Evolutionary conservation across 2,329 filamentous ascomycete genomes (phyloP), one percentile per base, ranked within the genome.

Genomic region (Coniochaeta hoffmannii): DNA sequence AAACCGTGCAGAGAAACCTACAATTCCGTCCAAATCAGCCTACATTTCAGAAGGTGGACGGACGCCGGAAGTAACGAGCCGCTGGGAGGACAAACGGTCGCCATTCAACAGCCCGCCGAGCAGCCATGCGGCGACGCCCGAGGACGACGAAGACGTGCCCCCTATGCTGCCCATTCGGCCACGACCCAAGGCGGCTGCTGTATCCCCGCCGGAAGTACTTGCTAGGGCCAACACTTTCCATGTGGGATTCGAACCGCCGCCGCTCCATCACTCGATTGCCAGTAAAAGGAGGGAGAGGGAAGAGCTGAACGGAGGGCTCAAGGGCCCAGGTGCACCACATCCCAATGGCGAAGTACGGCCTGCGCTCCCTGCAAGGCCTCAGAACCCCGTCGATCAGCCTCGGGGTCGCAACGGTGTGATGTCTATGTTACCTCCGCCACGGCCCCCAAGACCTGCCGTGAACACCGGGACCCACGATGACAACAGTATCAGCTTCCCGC

Each of bases 101-200:
- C 92, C 93, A 0, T 96, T 97, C 66, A 91, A 79, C 64, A 96
- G 90, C 34, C 91, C 91, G 17, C 90, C 92, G 0, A 86, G 84
- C 62, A 93, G 87, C 65, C 58, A 58, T 34, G 62, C 22, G 32
- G 17, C 62, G 24, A 62, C 60, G 15, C 81, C 82, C 4, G 84
- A 81, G 55, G 86, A 79, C 54, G 67, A 75, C 0, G 75, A 79
- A n/a, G 72, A 73, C n/a, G 72, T 73, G 7, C 76, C 76, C 8
- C 79, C 80, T 1, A 72, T 70, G 55, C 73, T 80, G 46, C 79
- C 73, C 17, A 73, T 68, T 7, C 72, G 79, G 12, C 79, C 78
- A 49, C 79, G 79, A 30, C 81, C 80, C 2, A 31, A 35, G 50
- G 24, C 30, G 12, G 22, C 24, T 2, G 14, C 24, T 26, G 65